A percentile compares a stretch with the other conserved stretches of the same genome.
These are phyloP conservation scores for Pinus taeda DNA, from an alignment of 75 land plant genomes.

Conservation along the genomic window DNA sequence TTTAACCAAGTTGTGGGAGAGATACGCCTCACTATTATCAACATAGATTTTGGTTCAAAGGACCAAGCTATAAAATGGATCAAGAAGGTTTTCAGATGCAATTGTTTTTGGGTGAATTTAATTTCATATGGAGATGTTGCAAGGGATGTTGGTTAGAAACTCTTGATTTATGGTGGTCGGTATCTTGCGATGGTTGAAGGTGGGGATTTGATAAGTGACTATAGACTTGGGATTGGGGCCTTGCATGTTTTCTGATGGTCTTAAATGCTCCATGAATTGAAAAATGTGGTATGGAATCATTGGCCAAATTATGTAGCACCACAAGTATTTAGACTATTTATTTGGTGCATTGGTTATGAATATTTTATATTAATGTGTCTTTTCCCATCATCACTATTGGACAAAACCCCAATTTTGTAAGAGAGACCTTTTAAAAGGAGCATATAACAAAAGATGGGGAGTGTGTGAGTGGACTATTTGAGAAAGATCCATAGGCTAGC, in stretches of 20 bases:
- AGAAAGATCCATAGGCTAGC: too few species aligned
- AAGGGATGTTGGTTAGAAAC: constrained; percentile 7
- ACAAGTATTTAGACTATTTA: constrained; percentile 27
- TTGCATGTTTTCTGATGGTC: constrained; percentile 47
- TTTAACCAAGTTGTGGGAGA: constrained; percentile 62
- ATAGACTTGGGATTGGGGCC: too few species aligned
- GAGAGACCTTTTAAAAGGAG: too few species aligned
- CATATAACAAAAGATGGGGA: too few species aligned
- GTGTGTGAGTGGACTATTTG: too few species aligned
- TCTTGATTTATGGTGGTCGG: neutral
- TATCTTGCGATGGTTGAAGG: neutral
- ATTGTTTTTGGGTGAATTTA: constrained; percentile 49
- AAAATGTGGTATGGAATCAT: constrained; percentile 39
- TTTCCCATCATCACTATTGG: too few species aligned
- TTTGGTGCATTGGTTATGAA: too few species aligned
- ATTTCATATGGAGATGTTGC: constrained; percentile 41
- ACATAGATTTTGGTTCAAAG: constrained; percentile 11
- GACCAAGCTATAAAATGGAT: constrained; percentile 26
- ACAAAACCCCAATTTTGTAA: too few species aligned
- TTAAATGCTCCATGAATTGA: constrained; percentile 65
- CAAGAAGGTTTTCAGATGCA: constrained; percentile 43
- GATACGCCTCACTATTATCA: constrained; percentile 23
- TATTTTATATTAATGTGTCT: too few species aligned
- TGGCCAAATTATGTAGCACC: constrained; percentile 73
- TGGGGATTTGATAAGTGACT: neutral